These are phyloP conservation scores for Canna indica DNA, from an alignment of 176 grass and related monocot species.

Conservation along the genomic window DNA sequence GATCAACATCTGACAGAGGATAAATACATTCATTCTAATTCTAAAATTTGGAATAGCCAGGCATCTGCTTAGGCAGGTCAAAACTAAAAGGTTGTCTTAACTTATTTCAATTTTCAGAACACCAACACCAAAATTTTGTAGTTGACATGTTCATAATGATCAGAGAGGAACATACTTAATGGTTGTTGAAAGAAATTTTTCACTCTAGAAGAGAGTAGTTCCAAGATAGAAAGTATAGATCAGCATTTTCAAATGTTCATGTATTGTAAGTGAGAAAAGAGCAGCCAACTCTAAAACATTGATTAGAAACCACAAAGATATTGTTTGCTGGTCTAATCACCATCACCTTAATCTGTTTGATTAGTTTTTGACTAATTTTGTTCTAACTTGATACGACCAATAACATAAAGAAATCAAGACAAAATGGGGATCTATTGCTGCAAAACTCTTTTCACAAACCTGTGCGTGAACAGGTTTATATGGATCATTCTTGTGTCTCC, in stretches of 20 bases:
- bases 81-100: neutral
- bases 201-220: too few relatives aligned
- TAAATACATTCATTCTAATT: neutral
- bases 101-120: neutral
- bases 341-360: neutral
- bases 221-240: too few relatives aligned
- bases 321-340: neutral
- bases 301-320: too few relatives aligned
- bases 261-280: neutral
- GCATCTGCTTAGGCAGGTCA: neutral
- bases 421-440: neutral
- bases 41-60: neutral
- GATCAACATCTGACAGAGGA: neutral
- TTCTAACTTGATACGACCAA: neutral
- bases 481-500: conserved; percentile 24
- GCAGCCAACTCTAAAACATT: neutral
- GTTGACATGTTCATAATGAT: neutral
- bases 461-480: conserved; percentile 17
- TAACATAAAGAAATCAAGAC: neutral
- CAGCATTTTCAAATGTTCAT: too few relatives aligned
- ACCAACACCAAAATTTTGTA: neutral
- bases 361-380: neutral
- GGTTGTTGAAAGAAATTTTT: too few relatives aligned
- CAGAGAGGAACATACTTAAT: too few relatives aligned
- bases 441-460: neutral